A percentile compares a stretch with the other conserved stretches of the same genome.
phyloP scores from a whole-genome alignment of 441 rosid genomes.

The Monsonia emarginata region DNA sequence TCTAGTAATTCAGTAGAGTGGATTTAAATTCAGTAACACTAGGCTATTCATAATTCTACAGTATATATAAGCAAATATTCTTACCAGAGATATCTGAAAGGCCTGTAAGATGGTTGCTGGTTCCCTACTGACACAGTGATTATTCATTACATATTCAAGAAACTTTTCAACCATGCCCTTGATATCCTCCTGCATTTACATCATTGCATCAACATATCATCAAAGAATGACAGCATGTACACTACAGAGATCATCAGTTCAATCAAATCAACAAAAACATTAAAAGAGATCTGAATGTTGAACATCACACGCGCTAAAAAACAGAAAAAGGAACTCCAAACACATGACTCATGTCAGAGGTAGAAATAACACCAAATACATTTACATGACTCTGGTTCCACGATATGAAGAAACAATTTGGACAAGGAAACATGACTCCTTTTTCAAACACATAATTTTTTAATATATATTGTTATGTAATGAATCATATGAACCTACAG shows the following conservation, averaged over 20 bases:
- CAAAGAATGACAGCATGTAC: neutral
- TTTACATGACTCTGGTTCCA: neutral
- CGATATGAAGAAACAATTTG: neutral
- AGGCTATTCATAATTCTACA: no score
- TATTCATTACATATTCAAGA: slow-evolving; percentile 64
- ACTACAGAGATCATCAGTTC: neutral
- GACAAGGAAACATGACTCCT: neutral
- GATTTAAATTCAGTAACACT: neutral
- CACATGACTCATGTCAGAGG: neutral
- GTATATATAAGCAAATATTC: slow-evolving; percentile 20
- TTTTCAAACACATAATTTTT: no score
- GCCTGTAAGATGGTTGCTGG: slow-evolving; percentile 62
- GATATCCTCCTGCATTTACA: slow-evolving; percentile 54
- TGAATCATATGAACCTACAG: neutral
- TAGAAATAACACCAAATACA: neutral
- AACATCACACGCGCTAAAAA: neutral
- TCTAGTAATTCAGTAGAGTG: neutral
- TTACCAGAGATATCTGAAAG: slow-evolving; percentile 78
- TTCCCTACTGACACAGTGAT: slow-evolving; percentile 50
- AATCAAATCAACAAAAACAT: neutral
- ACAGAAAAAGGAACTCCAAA: neutral
- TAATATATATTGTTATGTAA: no score
- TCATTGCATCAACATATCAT: slow-evolving; percentile 13
- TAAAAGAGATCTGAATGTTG: neutral
- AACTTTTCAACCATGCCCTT: slow-evolving; percentile 45